Evolutionary conservation across 2,329 filamentous ascomycete species (phyloP).

Genomic region (Trichoderma aggressivum): DNA sequence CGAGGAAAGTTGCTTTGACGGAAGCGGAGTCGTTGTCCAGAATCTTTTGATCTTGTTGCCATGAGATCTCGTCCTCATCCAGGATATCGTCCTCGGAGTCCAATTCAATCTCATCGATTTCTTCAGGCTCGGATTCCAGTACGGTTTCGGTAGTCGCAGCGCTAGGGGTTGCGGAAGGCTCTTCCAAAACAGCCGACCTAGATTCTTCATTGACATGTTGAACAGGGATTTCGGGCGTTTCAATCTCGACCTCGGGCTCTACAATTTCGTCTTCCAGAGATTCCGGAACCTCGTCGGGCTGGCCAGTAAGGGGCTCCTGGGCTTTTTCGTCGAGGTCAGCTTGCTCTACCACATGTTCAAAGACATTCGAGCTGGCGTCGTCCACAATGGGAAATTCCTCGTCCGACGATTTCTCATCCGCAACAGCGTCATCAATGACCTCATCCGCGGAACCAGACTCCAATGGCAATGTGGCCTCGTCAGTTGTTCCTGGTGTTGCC

Average conservation of each 20-base stretch:
- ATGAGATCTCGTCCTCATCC: constrained; percentile 26
- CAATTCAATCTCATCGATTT: not conserved
- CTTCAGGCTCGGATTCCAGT: constrained; percentile 20
- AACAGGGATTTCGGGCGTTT: not conserved
- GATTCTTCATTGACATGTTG: not conserved
- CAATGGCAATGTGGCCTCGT: not conserved
- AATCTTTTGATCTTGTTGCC: constrained; percentile 24
- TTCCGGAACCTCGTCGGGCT: not conserved
- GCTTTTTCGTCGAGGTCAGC: not conserved
- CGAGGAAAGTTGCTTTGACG: constrained; percentile 48
- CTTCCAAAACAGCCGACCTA: not conserved
- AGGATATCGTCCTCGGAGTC: constrained; percentile 14
- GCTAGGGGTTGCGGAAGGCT: not conserved
- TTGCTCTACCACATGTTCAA: not conserved
- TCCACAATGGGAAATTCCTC: not conserved
- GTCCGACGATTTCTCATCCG: not conserved
- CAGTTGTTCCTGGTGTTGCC: not conserved
- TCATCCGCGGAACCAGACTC: constrained; percentile 23
- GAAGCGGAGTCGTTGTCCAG: constrained; percentile 30
- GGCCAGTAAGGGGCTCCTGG: not conserved
- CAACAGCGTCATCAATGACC: constrained; percentile 6
- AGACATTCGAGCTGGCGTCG: not conserved
- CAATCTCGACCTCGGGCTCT: not conserved
- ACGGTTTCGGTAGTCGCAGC: not conserved
- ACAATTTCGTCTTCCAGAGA: not conserved